These are phyloP conservation scores for Pythium inflatum DNA, from an alignment of 352 stramenopile genomes.

Conservation along the genomic window DNA sequence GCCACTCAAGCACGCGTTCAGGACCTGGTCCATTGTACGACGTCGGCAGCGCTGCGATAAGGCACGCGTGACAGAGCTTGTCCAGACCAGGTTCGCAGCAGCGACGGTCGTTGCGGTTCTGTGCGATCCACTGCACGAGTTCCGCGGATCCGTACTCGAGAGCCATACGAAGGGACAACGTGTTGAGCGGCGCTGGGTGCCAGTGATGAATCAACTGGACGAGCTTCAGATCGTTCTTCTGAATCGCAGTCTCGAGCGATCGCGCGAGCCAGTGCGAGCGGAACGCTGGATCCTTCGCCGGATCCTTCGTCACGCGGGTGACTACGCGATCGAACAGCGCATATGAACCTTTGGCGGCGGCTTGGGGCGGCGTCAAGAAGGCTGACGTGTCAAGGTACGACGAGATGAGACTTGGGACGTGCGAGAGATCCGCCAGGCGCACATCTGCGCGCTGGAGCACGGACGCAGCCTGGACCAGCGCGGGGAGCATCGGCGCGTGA, in stretches of 20 bases:
- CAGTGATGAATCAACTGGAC: conserved; percentile 5
- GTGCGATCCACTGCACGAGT: conserved; percentile 15
- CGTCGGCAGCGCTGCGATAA: neutral
- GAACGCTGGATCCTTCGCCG: neutral
- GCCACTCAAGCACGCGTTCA: neutral
- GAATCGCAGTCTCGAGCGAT: conserved; percentile 1
- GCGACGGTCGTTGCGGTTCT: conserved; percentile 5
- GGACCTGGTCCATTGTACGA: neutral
- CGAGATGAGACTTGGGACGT: conserved; percentile 8
- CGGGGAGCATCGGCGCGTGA: too few species aligned
- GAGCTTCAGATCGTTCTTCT: neutral
- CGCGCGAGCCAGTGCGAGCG: neutral
- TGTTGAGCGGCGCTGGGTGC: too few species aligned
- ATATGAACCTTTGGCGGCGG: neutral
- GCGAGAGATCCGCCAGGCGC: neutral
- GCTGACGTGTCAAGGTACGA: neutral
- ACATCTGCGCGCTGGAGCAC: neutral
- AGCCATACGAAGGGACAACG: neutral
- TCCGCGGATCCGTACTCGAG: neutral
- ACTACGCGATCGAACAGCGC: neutral
- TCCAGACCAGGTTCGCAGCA: conserved; percentile 3
- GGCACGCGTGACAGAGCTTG: neutral
- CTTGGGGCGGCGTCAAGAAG: neutral
- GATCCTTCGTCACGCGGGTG: neutral
- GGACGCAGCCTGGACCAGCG: neutral